A percentile compares a stretch with the other conserved stretches of the same genome.
These are phyloP conservation scores for Kluyveromyces starmeri DNA, from an alignment of 805 yeast genomes.

Conservation along the genomic window DNA sequence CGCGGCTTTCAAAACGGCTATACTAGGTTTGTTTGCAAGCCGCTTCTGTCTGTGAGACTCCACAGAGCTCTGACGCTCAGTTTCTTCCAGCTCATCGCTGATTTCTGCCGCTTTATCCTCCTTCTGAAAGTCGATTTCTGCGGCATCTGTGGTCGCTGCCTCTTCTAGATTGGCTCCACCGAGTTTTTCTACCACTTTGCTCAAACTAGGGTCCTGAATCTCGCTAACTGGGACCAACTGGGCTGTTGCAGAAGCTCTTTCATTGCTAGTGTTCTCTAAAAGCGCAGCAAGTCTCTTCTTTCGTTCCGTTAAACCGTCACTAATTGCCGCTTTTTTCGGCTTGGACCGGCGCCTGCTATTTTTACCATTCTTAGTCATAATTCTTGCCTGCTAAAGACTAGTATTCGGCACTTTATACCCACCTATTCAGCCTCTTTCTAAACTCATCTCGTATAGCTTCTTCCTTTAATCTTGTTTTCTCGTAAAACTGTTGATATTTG, in stretches of 20 bases:
- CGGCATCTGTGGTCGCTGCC: neutral
- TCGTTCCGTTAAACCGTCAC: neutral
- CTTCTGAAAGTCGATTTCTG: neutral
- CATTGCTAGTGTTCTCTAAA: neutral
- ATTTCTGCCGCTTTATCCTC: constrained; percentile 19
- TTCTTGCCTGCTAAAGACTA: too few species aligned
- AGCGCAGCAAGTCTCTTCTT: neutral
- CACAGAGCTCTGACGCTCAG: too few species aligned
- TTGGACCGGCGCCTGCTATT: constrained; percentile 4
- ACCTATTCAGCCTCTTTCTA: too few species aligned
- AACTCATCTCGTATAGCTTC: too few species aligned
- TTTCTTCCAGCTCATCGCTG: constrained; percentile 23
- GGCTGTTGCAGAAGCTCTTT: neutral
- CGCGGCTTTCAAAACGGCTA: constrained; percentile 57
- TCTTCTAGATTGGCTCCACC: neutral
- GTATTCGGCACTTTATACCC: too few species aligned
- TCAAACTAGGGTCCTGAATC: neutral
- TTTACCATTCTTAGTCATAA: constrained; percentile 6
- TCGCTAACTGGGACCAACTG: neutral
- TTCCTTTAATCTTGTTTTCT: too few species aligned
- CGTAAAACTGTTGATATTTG: too few species aligned
- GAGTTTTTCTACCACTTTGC: neutral
- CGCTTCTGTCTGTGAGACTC: constrained; percentile 47
- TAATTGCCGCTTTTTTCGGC: neutral
- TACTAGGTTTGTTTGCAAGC: constrained; percentile 43